Evolutionary conservation across 1,284 basidiomycete genomes (phyloP).

Genomic region (Cronartium quercuum): DNA sequence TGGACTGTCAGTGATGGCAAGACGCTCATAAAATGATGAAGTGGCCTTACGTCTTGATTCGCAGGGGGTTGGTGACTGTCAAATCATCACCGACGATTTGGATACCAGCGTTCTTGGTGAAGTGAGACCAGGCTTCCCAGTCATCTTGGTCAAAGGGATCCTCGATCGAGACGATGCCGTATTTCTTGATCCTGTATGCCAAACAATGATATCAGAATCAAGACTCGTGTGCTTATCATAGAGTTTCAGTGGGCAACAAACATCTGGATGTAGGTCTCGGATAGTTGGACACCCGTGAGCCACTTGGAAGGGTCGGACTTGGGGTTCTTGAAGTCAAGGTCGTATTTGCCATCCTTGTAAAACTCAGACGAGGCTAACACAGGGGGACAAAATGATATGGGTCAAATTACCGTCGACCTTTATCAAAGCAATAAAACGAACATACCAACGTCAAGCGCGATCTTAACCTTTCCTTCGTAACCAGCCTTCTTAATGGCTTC

Average conservation of each 20-base stretch:
- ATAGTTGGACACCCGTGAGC: constrained; percentile 87
- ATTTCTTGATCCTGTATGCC: constrained; percentile 61
- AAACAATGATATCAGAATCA: neutral
- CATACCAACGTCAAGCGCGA: constrained; percentile 78
- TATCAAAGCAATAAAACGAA: neutral
- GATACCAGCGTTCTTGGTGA: constrained; percentile 68
- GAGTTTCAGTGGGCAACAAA: neutral
- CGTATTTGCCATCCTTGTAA: constrained; percentile 99
- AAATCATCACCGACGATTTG: constrained; percentile 87
- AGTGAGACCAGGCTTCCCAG: constrained; percentile 95
- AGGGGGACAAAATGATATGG: neutral
- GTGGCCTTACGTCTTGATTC: constrained; percentile 70
- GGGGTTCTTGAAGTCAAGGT: constrained; percentile 93
- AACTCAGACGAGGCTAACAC: constrained; percentile 88
- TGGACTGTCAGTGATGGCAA: neutral
- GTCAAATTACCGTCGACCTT: neutral
- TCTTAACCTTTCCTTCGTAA: constrained; percentile 97
- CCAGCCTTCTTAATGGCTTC: constrained; percentile 97
- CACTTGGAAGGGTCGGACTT: constrained; percentile 96
- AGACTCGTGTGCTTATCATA: neutral
- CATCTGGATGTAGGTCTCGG: constrained; percentile 81
- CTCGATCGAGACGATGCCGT: constrained; percentile 95
- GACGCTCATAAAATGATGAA: neutral
- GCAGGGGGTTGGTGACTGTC: constrained; percentile 95
- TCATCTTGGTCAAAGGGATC: constrained; percentile 99